Base-by-base conservation (phyloP, 306 rosid species). In the Abrus pulchellus region DNA sequence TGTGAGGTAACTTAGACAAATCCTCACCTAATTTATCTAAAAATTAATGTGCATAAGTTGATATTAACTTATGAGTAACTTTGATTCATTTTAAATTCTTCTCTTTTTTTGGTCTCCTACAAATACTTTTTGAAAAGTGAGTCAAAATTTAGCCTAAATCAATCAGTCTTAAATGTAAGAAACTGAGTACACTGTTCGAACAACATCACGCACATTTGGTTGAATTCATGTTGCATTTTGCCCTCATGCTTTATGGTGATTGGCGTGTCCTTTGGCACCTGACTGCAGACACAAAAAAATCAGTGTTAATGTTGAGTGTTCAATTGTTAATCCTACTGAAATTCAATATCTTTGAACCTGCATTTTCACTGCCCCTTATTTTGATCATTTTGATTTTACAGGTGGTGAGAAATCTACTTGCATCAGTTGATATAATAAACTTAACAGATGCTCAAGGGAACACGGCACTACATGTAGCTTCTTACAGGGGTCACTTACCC, bases 391-490 rank as follows among this genome's bases (percentile, higher is more conserved):
- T 70, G 74, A 52, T 47, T 27, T 75, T 80, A 64, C 89, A 94
- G 98, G 92, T 91, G 75, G 99, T 93, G 84, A 88, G 85, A 84
- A 69, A 93, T 87, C 87, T 94, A 34, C 60, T 86, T 41, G 86
- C 81, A 59, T 83, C 88, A 61, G 83, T 83, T 60, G 92, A 92
- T 70, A 85, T 90, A 75, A 83, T 87, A 86, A 81, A 89, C 83
- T 84, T 74, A 49, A 87, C 86, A 20, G 99, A 94, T 82, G 74
- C 67, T 50, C 86, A 91, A 84, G 95, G 99, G 55, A 94, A 94
- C 86, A 91, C 94, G 1, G 90, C 94, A 56, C 64, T 94, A 67
- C 99, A 94, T 71, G 83, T 90, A 65, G 97, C 97, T 69, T 89
- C 94, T 69, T 86, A 90, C 87, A 79, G 87, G 77, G 97, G 97